These are phyloP conservation scores for Saccharomycopsis oosterbeekiorum DNA, from an alignment of 805 yeast species.

Conservation along the genomic window DNA sequence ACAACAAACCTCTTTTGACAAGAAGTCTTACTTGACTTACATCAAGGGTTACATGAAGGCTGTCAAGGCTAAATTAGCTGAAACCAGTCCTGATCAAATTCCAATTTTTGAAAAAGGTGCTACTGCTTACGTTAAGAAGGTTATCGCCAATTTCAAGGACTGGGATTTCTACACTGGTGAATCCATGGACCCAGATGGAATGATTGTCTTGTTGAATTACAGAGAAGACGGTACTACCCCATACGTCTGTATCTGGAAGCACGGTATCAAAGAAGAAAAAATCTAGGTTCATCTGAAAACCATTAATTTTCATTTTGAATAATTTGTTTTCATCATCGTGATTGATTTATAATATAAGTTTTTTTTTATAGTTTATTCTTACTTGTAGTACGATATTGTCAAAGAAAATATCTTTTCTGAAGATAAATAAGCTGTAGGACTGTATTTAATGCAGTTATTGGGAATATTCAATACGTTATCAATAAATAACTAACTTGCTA, in stretches of 20 bases:
- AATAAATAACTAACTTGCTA: too few relatives aligned
- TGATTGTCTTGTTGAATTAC: constrained; percentile 97
- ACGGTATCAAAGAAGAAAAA: constrained; percentile 86
- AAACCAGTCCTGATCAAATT: constrained; percentile 78
- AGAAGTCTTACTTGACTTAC: constrained; percentile 93
- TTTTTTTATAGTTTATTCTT: background rate
- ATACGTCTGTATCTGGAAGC: constrained; percentile 97
- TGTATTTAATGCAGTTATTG: too few relatives aligned
- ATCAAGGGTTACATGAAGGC: constrained; percentile 98
- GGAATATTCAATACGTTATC: too few relatives aligned
- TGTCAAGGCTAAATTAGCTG: constrained; percentile 85
- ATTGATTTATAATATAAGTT: background rate
- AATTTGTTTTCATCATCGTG: constrained; percentile 5
- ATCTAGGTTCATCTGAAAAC: constrained; percentile 43
- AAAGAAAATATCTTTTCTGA: too few relatives aligned
- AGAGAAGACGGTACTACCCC: constrained; percentile 99
- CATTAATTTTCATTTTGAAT: constrained; percentile 7
- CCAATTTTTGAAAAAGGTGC: constrained; percentile 96
- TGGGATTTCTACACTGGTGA: constrained; percentile 99
- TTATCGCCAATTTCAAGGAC: constrained; percentile 90
- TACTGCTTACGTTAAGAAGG: constrained; percentile 89
- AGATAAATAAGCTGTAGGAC: too few relatives aligned
- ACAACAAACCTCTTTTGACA: constrained; percentile 92
- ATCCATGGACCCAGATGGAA: constrained; percentile 99
- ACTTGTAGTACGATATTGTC: too few relatives aligned